Evolutionary conservation across 1,139 yeast genomes (phyloP).

Genomic region (Lodderomyces theae): DNA sequence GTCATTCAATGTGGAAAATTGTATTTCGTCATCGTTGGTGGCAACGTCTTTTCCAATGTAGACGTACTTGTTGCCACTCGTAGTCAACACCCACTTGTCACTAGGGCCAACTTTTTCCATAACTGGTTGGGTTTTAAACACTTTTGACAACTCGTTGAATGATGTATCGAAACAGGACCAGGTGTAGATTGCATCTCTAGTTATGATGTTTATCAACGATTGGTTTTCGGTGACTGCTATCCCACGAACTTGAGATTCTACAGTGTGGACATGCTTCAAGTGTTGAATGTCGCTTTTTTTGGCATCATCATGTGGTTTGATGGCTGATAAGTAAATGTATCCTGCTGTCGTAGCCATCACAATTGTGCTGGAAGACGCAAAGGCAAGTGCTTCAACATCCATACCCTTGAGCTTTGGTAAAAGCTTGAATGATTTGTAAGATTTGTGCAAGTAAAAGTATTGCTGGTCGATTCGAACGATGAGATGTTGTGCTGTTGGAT

Average conservation of each 20-base stretch:
- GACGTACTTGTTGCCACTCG: slow-evolving; percentile 7
- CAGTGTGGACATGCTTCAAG: slow-evolving; percentile 28
- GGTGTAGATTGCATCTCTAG: slow-evolving; percentile 19
- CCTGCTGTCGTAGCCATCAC: slow-evolving; percentile 32
- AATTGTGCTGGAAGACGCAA: slow-evolving; percentile 23
- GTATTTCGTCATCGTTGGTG: slow-evolving; percentile 30
- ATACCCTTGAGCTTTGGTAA: slow-evolving; percentile 33
- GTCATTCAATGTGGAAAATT: slow-evolving; percentile 16
- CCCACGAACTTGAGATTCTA: slow-evolving; percentile 16
- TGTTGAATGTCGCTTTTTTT: slow-evolving; percentile 38
- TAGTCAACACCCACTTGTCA: slow-evolving; percentile 6
- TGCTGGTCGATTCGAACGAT: slow-evolving; percentile 27
- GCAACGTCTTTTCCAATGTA: slow-evolving; percentile 17
- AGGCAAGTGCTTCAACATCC: slow-evolving; percentile 25
- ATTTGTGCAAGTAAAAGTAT: slow-evolving; percentile 28
- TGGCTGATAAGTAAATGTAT: slow-evolving; percentile 24
- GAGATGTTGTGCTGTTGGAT: slow-evolving; percentile 39
- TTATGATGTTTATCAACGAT: slow-evolving; percentile 24
- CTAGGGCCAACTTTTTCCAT: neutral
- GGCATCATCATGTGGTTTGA: slow-evolving; percentile 26
- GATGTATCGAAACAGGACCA: slow-evolving; percentile 40
- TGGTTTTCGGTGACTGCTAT: slow-evolving; percentile 24
- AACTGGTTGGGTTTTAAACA: slow-evolving; percentile 27
- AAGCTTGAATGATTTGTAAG: slow-evolving; percentile 32
- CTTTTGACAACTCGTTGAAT: slow-evolving; percentile 27